Evolutionary conservation across 345 rosid genomes (phyloP), one percentile per base, ranked within the genome.

Genomic region (Eucalyptus leucophloia): DNA sequence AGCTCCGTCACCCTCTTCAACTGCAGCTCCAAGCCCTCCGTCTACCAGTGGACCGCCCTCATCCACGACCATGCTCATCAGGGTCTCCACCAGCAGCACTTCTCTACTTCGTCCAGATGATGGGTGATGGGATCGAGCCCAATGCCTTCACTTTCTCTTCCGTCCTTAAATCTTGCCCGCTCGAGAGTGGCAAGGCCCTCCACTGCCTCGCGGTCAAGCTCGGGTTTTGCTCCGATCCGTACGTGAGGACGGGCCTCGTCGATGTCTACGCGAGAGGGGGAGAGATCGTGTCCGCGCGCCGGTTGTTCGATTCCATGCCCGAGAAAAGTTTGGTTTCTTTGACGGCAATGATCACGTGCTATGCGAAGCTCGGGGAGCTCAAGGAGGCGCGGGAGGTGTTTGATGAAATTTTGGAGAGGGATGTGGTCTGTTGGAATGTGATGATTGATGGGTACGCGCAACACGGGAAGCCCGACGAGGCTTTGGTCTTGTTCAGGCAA

Each of bases 321-420:
- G 94, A 92, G 87, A 96, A 90, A 91, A 95, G 93, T 87, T 87
- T 96, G 49, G 96, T 96, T 88, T 94, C 97, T 2, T 86, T 91
- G 69, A 97, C 99, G 13, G 91, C 97, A 14, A 97, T 97, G 99
- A 92, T 97, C 77, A 94, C 96, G 4, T 97, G 99, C 90, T 94
- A 91, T 34, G 92, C 96, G 5, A 96, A 92, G 90, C 90, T 89
- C 40, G 96, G 98, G 87, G 92, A 93, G 90, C 34, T 96, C 45
- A 87, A 90, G 45, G 93, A 91, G 32, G 96, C 98, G 34, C 93
- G 95, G 88, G 88, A 9, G 19, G 58, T 95, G 93, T 95, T 96
- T 65, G 95, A 96, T 88, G 94, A 90, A 81, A 88, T 93, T 91
- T 90, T 90, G 67, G 95, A 94, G 65, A 95, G 90, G 90, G 97